Percentiles rank a stretch among this genome's conserved stretches.
phyloP scores from a whole-genome alignment of 2,329 filamentous ascomycete genomes.

The Aspergillus hortae region DNA sequence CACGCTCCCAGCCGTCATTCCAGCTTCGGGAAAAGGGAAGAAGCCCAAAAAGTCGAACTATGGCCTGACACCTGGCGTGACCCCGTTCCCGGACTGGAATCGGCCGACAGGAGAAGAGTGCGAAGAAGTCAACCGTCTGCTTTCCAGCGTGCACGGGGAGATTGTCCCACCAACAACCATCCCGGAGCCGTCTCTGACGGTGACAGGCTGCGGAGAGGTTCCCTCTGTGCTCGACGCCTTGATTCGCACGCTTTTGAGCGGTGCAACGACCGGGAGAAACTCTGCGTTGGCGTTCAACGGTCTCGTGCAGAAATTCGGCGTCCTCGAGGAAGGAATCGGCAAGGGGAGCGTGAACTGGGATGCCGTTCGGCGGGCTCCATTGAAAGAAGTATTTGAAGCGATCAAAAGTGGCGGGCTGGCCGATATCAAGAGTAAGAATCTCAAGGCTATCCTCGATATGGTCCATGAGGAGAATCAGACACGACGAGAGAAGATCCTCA shows the following conservation, averaged over 20 bases:
- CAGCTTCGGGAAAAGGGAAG: neutral
- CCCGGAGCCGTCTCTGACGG: slow-evolving; percentile 64
- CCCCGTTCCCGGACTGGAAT: slow-evolving; percentile 64
- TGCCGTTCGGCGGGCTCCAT: slow-evolving; percentile 58
- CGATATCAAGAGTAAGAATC: slow-evolving; percentile 66
- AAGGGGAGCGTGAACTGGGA: slow-evolving; percentile 75
- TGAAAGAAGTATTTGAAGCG: slow-evolving; percentile 62
- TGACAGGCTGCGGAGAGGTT: slow-evolving; percentile 68
- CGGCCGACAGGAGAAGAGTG: slow-evolving; percentile 67
- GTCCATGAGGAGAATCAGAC: slow-evolving; percentile 66
- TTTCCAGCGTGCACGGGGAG: slow-evolving; percentile 64
- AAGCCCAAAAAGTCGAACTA: slow-evolving; percentile 30
- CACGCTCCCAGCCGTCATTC: slow-evolving; percentile 15
- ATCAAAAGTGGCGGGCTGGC: slow-evolving; percentile 70
- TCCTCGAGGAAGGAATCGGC: slow-evolving; percentile 59
- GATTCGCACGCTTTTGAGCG: slow-evolving; percentile 60
- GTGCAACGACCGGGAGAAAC: slow-evolving; percentile 58
- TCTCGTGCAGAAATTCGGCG: slow-evolving; percentile 62
- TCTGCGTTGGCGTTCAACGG: slow-evolving; percentile 65
- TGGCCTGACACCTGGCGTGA: slow-evolving; percentile 51
- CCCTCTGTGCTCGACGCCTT: slow-evolving; percentile 63
- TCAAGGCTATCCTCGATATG: slow-evolving; percentile 70
- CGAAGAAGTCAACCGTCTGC: slow-evolving; percentile 62
- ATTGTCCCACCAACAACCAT: slow-evolving; percentile 63
- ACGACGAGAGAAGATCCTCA: slow-evolving; percentile 50